These are phyloP conservation scores for Globisporangium echinulatum DNA, from an alignment of 352 stramenopile species.

Conservation along the genomic window DNA sequence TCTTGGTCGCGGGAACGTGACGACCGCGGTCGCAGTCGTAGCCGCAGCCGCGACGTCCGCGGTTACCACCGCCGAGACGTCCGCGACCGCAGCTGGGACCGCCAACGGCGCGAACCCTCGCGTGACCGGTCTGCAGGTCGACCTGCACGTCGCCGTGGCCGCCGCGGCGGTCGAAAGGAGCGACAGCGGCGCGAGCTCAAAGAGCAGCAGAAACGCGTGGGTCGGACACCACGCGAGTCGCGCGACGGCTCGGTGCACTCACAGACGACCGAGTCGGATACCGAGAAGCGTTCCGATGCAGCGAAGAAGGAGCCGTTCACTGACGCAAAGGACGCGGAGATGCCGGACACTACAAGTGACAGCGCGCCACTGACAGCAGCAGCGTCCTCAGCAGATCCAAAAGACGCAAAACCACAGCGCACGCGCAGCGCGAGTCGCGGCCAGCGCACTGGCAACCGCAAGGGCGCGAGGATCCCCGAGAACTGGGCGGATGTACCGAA, in stretches of 20 bases:
- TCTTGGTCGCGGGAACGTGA: slow-evolving; percentile 6
- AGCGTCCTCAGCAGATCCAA: neutral
- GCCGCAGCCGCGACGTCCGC: slow-evolving; percentile 1
- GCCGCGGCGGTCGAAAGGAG: slow-evolving; percentile 1
- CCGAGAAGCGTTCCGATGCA: too few species aligned
- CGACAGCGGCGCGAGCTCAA: slow-evolving; percentile 3
- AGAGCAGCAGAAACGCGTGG: neutral
- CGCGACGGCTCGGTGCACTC: neutral
- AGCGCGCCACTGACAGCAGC: neutral
- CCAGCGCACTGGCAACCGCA: neutral
- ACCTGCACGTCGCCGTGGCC: slow-evolving; percentile 1
- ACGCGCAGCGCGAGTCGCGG: neutral
- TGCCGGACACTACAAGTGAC: neutral
- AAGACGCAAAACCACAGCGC: slow-evolving; percentile 19
- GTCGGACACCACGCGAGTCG: neutral
- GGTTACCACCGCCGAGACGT: neutral
- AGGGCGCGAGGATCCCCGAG: slow-evolving; percentile 36
- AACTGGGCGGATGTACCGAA: slow-evolving; percentile 80
- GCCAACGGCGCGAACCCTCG: slow-evolving; percentile 5
- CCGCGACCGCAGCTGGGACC: slow-evolving; percentile 2
- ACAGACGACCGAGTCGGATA: neutral
- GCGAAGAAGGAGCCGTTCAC: neutral
- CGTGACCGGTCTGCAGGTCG: slow-evolving; percentile 4
- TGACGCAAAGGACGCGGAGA: slow-evolving; percentile 1
- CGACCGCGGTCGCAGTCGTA: neutral